Conservation (phyloP, 116 monocot genomes). For the Iris pallida region DNA sequence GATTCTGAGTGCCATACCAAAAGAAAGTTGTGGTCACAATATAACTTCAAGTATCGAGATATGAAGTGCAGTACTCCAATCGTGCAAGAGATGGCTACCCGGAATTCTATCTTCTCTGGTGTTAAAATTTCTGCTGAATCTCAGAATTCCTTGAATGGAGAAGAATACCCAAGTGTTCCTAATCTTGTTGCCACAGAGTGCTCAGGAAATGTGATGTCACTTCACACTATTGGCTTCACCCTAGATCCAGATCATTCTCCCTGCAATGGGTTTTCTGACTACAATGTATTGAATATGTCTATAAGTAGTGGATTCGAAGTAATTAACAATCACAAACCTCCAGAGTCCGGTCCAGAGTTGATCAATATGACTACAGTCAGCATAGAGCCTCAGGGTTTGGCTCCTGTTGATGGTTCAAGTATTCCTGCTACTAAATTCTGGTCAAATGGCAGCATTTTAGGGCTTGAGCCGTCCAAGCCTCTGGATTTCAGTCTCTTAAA, state of each 20-base stretch:
- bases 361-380: too few species aligned
- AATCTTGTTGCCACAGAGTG: constrained; percentile 13
- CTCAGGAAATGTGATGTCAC: constrained; percentile 5
- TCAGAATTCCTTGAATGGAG: constrained; percentile 11
- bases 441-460: constrained; percentile 91
- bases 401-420: constrained; percentile 23
- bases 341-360: constrained; percentile 3
- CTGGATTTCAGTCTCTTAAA: constrained; percentile 31
- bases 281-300: constrained; percentile 5
- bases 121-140: constrained; percentile 20
- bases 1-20: constrained; percentile 74
- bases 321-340: constrained; percentile 7
- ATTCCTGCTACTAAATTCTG: constrained; percentile 52
- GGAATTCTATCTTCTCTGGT: constrained; percentile 21
- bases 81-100: background rate
- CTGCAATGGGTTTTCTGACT: constrained; percentile 16
- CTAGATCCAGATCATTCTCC: background rate
- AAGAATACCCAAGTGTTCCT: constrained; percentile 7
- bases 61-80: constrained; percentile 10
- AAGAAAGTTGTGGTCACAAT: constrained; percentile 29
- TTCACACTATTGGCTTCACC: constrained; percentile 2
- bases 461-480: constrained; percentile 92
- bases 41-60: constrained; percentile 11
- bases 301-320: constrained; percentile 7
- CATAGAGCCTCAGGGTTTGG: constrained; percentile 6